Evolutionary conservation across 768 basidiomycete species (phyloP), one percentile per base, ranked within the genome.

Genomic region (Candolleomyces efflorescens): DNA sequence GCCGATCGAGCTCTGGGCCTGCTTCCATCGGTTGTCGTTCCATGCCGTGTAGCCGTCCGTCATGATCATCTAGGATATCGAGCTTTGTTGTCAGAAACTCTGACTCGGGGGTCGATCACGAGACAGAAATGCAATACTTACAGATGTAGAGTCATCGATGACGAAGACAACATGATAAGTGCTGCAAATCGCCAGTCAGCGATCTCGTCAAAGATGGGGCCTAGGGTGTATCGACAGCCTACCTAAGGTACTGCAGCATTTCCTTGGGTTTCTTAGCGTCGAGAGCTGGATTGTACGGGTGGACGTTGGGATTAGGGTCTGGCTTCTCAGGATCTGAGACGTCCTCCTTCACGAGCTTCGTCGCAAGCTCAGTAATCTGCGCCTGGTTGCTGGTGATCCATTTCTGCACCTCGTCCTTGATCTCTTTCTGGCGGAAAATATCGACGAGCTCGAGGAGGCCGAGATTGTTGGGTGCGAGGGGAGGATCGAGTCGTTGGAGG

Each of bases 111-210:
- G n/a, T n/a, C n/a, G n/a, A n/a, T n/a, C n/a, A n/a, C n/a, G 46
- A 48, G 46, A 18, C n/a, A 20, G 46, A 11, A 7, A 48, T 32
- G 46, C 10, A 15, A 23, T 17, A 64, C 63, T 1, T 58, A 71
- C 70, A 4, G 68, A 71, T 45, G 62, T 60, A 12, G 70, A 71
- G 59, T 71, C 70, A 55, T 71, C 68, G 18, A 71, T 59, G 24
- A 69, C 57, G 53, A 71, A 68, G 22, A 66, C 53, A 23, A 71
- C 63, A 20, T 64, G 65, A 54, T 67, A 71, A 27, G 68, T 61
- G 20, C 70, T 71, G 44, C n/a, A n/a, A 49, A 54, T 11, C n/a
- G 2, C 6, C 18, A 45, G 26, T 46, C 24, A 20, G 38, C 26
- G 10, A 27, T 17, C 9, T 9, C 6, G 4, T 36, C 26, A 10